Evolutionary conservation across 2,329 filamentous ascomycete species (phyloP).

Genomic region (Drechslerella stenobrocha): DNA sequence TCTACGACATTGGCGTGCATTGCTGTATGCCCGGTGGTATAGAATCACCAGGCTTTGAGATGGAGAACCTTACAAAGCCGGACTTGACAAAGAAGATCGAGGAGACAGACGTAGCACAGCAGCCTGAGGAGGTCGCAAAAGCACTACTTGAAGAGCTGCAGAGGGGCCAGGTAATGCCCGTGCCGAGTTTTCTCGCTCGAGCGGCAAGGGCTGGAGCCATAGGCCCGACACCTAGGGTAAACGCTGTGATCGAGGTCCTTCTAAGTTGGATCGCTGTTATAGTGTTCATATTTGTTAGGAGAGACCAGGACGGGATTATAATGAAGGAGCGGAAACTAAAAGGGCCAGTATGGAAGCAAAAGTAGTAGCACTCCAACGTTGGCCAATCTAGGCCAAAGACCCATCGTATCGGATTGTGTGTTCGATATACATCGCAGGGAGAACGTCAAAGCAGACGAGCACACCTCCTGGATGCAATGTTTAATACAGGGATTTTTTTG

Average conservation of each 20-base stretch:
- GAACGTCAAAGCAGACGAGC: no score
- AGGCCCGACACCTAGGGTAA: slow-evolving; percentile 63
- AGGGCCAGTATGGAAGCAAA: slow-evolving; percentile 55
- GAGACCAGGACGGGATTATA: slow-evolving; percentile 64
- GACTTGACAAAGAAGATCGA: slow-evolving; percentile 77
- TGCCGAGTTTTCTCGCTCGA: slow-evolving; percentile 71
- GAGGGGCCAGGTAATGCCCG: slow-evolving; percentile 75
- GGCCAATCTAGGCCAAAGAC: no score
- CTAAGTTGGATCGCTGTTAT: slow-evolving; percentile 62
- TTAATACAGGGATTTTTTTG: slow-evolving; percentile 6
- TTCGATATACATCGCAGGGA: no score
- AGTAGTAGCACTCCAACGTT: not conserved
- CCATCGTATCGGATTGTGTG: no score
- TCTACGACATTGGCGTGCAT: slow-evolving; percentile 71
- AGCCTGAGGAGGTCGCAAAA: slow-evolving; percentile 66
- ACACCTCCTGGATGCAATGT: slow-evolving; percentile 2
- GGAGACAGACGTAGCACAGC: slow-evolving; percentile 75
- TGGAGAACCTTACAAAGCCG: slow-evolving; percentile 79
- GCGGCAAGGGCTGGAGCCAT: slow-evolving; percentile 69
- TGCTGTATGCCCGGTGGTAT: slow-evolving; percentile 85
- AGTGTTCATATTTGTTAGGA: slow-evolving; percentile 64
- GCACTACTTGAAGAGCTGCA: slow-evolving; percentile 74
- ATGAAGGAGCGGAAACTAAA: slow-evolving; percentile 63
- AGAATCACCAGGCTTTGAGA: slow-evolving; percentile 70
- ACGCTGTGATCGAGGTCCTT: slow-evolving; percentile 62